phyloP scores from a whole-genome alignment of 2,329 filamentous ascomycete genomes.

The Alternaria metachromatica region DNA sequence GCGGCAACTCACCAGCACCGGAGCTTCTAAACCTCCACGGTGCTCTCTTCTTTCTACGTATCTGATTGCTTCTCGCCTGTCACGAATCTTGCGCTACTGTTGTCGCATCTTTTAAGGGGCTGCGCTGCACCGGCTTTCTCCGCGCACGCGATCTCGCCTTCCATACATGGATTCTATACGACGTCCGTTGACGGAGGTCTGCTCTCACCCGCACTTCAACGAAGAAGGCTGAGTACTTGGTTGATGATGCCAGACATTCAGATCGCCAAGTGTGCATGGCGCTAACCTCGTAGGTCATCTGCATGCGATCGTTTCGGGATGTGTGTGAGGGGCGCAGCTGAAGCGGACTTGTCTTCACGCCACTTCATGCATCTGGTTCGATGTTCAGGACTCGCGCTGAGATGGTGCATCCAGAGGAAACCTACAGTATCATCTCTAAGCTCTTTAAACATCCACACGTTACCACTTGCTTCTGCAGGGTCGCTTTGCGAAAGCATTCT shows the following conservation, averaged over 20 bases:
- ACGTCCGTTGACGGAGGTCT: neutral
- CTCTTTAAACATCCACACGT: neutral
- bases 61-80: too few relatives aligned
- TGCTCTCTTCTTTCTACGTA: neutral
- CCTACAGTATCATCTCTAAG: neutral
- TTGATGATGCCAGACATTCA: neutral
- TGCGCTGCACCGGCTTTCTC: too few relatives aligned
- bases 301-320: neutral
- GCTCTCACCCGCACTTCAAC: neutral
- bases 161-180: neutral
- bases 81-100: neutral
- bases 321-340: neutral
- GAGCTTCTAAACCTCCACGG: neutral
- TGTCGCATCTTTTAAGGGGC: neutral
- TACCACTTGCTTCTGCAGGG: neutral
- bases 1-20: neutral
- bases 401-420: neutral
- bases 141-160: too few relatives aligned
- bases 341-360: neutral
- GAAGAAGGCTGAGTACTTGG: neutral
- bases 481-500: neutral
- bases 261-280: neutral
- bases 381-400: neutral
- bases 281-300: neutral
- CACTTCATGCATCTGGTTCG: neutral